Base-by-base conservation (phyloP, 2,329 filamentous ascomycete genomes). In the Ilyonectria mors-panacis region DNA sequence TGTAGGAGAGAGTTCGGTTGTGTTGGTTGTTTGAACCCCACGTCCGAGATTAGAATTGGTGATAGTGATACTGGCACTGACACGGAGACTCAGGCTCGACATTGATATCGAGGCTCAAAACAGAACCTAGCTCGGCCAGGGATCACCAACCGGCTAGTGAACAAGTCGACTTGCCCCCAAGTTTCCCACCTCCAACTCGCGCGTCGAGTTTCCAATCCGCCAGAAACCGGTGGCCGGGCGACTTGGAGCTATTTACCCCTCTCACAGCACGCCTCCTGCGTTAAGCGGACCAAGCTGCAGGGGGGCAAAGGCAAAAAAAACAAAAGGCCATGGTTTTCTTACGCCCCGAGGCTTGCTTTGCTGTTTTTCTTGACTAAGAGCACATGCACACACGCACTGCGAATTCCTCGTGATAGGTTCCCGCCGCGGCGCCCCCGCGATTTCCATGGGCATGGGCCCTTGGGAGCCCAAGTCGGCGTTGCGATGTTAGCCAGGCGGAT, bases 131-230 rank as follows among this genome's bases (percentile, higher is more conserved):
- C 53, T 57, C 17, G 59, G 30, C 42, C 45, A 47, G 33, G 59
- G 59, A 56, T 63, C 59, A 56, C 59, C 26, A 58, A 58, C 47
- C 13, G 9, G 8, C 9, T 9, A 1, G 30, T 12, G 26, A 26
- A 26, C 28, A 12, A 44, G 37, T 57, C 39, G 39, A 59, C 62
- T 55, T 55, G 62, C 62, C 62, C 62, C 62, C 62, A 64, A 59
- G 55, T 55, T 59, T 23, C 21, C 28, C 23, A 9, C 47, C 45
- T 21, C 13, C 19, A 23, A 17, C 7, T 53, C 30, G 50, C n/a
- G 13, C 50, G 7, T 21, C 10, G 50, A 15, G 48, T 64, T 64
- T 64, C 62, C 39, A 64, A 59, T 59, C 62, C 28, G 42, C 30
- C 23, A 21, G 55, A 55, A 59, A 30, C 56, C 59, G 30, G 50